These are phyloP conservation scores for Aspergillus awamori DNA, from an alignment of 2,329 filamentous ascomycete species.

Conservation along the genomic window DNA sequence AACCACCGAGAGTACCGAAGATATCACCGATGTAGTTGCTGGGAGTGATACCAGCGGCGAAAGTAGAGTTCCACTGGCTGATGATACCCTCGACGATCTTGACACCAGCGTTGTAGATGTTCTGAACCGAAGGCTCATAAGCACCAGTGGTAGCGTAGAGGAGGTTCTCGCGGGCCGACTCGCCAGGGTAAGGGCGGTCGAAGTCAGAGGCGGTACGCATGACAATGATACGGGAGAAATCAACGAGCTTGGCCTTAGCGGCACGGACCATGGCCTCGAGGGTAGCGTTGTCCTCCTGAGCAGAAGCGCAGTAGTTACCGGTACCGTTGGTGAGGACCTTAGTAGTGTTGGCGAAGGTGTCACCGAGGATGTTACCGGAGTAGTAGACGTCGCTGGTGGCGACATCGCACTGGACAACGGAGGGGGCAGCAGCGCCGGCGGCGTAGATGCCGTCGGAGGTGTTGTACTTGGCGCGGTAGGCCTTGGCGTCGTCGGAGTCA, in stretches of 20 bases:
- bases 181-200: constrained; percentile 65
- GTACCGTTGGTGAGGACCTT: constrained; percentile 67
- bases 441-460: constrained; percentile 38
- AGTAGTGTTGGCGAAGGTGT: constrained; percentile 68
- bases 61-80: constrained; percentile 62
- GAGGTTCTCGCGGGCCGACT: constrained; percentile 62
- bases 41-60: constrained; percentile 59
- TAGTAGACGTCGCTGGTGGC: constrained; percentile 75
- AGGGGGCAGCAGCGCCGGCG: constrained; percentile 52
- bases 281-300: constrained; percentile 72
- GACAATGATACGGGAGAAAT: constrained; percentile 68
- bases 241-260: constrained; percentile 59
- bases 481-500: constrained; percentile 53
- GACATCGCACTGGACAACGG: constrained; percentile 66
- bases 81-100: constrained; percentile 68
- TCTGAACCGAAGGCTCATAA: constrained; percentile 64
- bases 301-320: constrained; percentile 69
- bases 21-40: constrained; percentile 72
- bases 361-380: constrained; percentile 62
- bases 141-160: constrained; percentile 64
- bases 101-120: constrained; percentile 68
- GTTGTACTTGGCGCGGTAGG: constrained; percentile 60
- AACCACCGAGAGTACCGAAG: constrained; percentile 67
- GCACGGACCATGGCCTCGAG: constrained; percentile 67
- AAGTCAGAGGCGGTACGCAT: constrained; percentile 73